These are phyloP conservation scores for Austroboletus eburneus DNA, from an alignment of 768 basidiomycete genomes.

Conservation along the genomic window DNA sequence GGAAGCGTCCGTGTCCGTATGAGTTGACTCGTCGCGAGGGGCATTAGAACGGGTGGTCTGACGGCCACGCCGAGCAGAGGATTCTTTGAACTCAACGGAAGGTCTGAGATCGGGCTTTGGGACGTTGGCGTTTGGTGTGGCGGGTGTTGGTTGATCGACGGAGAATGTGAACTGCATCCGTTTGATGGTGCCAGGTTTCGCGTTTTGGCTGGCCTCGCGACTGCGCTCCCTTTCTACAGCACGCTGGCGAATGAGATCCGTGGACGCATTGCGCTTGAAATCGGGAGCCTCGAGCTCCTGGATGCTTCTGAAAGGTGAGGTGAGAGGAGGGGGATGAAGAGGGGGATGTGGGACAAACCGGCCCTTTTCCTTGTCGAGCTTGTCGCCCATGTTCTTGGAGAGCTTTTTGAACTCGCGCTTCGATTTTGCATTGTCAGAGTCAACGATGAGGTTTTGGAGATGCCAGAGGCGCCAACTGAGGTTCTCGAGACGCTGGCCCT, in stretches of 20 bases:
- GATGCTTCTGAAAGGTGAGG: slow-evolving; percentile 55
- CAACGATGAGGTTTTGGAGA: slow-evolving; percentile 87
- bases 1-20: slow-evolving; percentile 21
- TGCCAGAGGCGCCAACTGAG: slow-evolving; percentile 92
- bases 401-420: slow-evolving; percentile 90
- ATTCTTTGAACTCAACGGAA: slow-evolving; percentile 59
- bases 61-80: slow-evolving; percentile 36
- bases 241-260: slow-evolving; percentile 75
- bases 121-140: slow-evolving; percentile 39
- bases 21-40: slow-evolving; percentile 25
- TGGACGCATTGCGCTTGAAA: slow-evolving; percentile 74
- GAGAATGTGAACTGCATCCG: slow-evolving; percentile 91
- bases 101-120: slow-evolving; percentile 68
- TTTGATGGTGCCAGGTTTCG: slow-evolving; percentile 69
- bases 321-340: slow-evolving; percentile 16
- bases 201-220: slow-evolving; percentile 63
- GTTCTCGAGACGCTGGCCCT: slow-evolving; percentile 89
- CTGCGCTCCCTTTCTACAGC: slow-evolving; percentile 79
- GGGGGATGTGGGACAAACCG: slow-evolving; percentile 46
- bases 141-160: slow-evolving; percentile 62
- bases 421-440: slow-evolving; percentile 81
- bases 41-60: slow-evolving; percentile 37
- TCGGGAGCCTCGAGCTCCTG: slow-evolving; percentile 82
- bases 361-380: slow-evolving; percentile 90
- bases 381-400: slow-evolving; percentile 85